These are phyloP conservation scores for Populus hybrid DNA, from an alignment of 441 rosid species.

Conservation along the genomic window DNA sequence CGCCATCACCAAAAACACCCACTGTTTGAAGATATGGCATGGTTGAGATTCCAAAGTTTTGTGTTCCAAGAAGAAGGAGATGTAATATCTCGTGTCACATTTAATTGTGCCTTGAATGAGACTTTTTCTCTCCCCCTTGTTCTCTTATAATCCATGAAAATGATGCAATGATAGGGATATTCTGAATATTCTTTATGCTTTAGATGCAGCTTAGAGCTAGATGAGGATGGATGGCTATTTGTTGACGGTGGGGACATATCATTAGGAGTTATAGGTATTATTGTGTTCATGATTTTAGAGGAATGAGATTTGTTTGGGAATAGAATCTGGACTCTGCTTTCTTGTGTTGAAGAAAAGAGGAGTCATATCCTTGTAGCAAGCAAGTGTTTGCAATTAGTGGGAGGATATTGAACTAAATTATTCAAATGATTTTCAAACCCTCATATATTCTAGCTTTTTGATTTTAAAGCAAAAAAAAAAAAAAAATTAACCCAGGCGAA, in stretches of 20 bases:
- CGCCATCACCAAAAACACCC: too few relatives aligned
- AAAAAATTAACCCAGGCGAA: too few relatives aligned
- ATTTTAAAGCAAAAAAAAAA: too few relatives aligned
- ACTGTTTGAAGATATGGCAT: conserved; percentile 26
- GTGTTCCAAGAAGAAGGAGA: conserved; percentile 6
- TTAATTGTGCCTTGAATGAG: background rate
- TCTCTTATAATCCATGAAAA: background rate
- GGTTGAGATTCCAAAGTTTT: conserved; percentile 7
- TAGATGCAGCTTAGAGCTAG: background rate
- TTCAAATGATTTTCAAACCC: background rate
- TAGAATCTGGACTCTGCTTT: background rate
- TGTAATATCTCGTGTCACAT: conserved; percentile 4
- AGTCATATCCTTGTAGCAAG: background rate
- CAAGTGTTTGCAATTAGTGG: background rate
- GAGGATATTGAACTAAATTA: background rate
- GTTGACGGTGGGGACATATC: too few relatives aligned
- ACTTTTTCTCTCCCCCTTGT: background rate
- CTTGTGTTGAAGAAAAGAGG: background rate
- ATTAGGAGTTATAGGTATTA: background rate
- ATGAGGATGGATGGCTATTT: background rate
- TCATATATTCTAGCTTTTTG: too few relatives aligned
- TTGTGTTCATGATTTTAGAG: too few relatives aligned
- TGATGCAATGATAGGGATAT: background rate
- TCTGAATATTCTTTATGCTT: background rate
- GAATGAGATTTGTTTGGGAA: background rate